These are phyloP conservation scores for Cyberlindnera mississippiensis DNA, from an alignment of 805 yeast genomes.

Conservation along the genomic window DNA sequence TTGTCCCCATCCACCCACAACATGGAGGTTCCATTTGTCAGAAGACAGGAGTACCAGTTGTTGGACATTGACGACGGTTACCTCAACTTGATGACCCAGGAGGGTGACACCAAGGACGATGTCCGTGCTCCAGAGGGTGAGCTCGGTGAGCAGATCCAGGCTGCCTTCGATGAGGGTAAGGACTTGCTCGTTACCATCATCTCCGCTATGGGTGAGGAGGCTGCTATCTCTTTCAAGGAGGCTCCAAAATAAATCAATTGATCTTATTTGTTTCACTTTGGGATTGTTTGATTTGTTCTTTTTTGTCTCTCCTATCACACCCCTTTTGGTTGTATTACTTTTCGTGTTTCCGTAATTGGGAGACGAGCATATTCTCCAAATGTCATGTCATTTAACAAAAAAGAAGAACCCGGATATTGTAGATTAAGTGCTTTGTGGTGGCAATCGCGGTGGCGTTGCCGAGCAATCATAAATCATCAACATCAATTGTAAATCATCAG, in stretches of 20 bases:
- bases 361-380: background rate
- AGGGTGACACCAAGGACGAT: conserved; percentile 99
- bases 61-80: conserved; percentile 98
- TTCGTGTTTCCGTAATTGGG: background rate
- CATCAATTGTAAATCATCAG: no score
- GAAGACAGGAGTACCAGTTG: conserved; percentile 93
- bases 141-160: conserved; percentile 87
- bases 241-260: conserved; percentile 62
- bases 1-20: conserved; percentile 99
- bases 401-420: no score
- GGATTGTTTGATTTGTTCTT: background rate
- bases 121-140: conserved; percentile 98
- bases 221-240: conserved; percentile 97
- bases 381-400: conserved; percentile 6
- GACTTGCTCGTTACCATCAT: conserved; percentile 95
- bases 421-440: no score
- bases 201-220: conserved; percentile 99
- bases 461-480: no score
- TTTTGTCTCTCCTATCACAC: no score
- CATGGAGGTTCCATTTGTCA: conserved; percentile 98
- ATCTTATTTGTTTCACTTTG: background rate
- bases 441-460: no score
- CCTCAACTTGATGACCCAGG: conserved; percentile 93
- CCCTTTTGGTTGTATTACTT: conserved; percentile 3
- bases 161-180: conserved; percentile 97